These are phyloP conservation scores for Magnolia changhungtana DNA, from an alignment of 164 flowering plant species.

Conservation along the genomic window DNA sequence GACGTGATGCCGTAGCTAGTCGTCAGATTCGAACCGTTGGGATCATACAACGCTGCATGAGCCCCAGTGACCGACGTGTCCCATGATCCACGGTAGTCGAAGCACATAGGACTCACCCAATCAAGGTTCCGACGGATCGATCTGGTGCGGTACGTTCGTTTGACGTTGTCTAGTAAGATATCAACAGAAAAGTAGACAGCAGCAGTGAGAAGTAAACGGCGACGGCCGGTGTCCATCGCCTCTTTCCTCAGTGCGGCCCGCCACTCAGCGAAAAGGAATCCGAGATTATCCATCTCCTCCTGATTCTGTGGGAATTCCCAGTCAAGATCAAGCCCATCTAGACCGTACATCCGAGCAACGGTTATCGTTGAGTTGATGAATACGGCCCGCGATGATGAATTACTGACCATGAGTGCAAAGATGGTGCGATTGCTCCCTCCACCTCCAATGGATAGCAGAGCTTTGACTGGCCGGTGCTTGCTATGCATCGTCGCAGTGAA, in stretches of 20 bases:
- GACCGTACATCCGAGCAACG: constrained; percentile 23
- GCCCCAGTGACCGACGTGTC: constrained; percentile 6
- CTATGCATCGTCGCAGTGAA: constrained; percentile 19
- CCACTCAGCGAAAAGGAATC: constrained; percentile 23
- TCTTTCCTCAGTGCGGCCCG: constrained; percentile 14
- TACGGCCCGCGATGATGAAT: constrained; percentile 12
- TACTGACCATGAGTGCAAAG: constrained; percentile 24
- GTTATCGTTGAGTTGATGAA: constrained; percentile 28
- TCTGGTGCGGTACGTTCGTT: background rate
- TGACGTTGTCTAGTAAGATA: background rate
- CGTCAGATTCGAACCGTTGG: constrained; percentile 13
- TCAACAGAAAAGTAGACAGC: constrained; percentile 24
- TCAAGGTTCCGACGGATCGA: constrained; percentile 12
- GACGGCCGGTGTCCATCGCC: constrained; percentile 13
- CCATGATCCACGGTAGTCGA: constrained; percentile 16
- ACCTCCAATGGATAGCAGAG: constrained; percentile 35
- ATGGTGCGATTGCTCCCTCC: constrained; percentile 20
- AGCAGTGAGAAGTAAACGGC: constrained; percentile 19
- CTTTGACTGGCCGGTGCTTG: constrained; percentile 17
- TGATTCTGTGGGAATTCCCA: constrained; percentile 32
- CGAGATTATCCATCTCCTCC: constrained; percentile 31
- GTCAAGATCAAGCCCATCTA: constrained; percentile 36
- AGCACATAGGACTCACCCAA: constrained; percentile 22
- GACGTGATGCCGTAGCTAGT: constrained; percentile 28
- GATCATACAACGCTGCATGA: constrained; percentile 23